Conservation (phyloP, 73 alveolate species). For the Durusdinium trenchii region DNA sequence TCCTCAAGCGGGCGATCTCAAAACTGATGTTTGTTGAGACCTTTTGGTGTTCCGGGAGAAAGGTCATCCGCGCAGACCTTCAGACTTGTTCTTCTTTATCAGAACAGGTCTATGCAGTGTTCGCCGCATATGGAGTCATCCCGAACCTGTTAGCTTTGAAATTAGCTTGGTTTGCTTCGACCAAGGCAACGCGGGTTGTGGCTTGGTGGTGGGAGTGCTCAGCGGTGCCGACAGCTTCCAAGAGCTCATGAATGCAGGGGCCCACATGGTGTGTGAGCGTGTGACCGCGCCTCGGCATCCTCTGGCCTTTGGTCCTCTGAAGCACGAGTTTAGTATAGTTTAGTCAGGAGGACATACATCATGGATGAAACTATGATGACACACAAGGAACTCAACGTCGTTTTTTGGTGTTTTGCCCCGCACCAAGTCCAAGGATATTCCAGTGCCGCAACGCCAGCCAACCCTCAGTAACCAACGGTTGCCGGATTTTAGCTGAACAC, state of each 20-base stretch:
- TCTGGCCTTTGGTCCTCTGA: not conserved
- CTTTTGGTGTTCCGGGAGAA: not conserved
- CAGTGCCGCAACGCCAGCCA: conserved; percentile 68
- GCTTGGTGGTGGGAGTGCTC: conserved; percentile 93
- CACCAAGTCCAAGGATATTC: too few relatives aligned
- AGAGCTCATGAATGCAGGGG: conserved; percentile 86
- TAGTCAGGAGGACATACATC: not conserved
- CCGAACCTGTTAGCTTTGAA: too few relatives aligned
- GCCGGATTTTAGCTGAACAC: conserved; percentile 89
- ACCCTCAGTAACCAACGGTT: conserved; percentile 27
- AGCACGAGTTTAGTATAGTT: not conserved
- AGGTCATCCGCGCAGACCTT: too few relatives aligned
- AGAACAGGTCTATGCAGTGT: too few relatives aligned
- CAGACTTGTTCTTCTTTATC: too few relatives aligned
- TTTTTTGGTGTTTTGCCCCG: not conserved
- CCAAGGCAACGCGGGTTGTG: conserved; percentile 88
- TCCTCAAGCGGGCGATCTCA: too few relatives aligned
- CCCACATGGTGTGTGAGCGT: conserved; percentile 85
- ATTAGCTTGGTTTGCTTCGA: too few relatives aligned
- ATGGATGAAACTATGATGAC: not conserved
- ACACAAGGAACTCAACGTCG: not conserved
- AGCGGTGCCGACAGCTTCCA: conserved; percentile 73
- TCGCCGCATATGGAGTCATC: too few relatives aligned
- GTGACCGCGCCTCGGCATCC: conserved; percentile 52
- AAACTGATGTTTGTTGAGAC: too few relatives aligned